Conservation (phyloP, 2,329 filamentous ascomycete species). For the Nigrospora sphaerica region DNA sequence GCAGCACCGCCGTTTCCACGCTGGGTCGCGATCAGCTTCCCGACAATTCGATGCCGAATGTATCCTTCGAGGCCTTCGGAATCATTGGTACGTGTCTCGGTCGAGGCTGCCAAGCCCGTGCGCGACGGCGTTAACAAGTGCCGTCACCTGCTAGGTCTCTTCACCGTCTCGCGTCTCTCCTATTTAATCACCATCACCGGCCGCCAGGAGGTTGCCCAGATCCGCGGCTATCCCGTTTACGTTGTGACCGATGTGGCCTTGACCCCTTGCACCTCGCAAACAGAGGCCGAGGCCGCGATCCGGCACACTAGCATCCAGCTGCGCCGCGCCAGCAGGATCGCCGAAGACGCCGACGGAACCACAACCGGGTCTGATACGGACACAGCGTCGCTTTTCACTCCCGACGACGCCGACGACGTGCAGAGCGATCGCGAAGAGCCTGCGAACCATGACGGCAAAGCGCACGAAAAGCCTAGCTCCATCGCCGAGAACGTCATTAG, state of each 20-base stretch:
- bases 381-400: constrained; percentile 4
- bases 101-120: background rate
- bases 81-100: constrained; percentile 42
- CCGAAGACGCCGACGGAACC: background rate
- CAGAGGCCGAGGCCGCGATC: constrained; percentile 69
- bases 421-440: constrained; percentile 13
- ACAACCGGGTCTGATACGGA: constrained; percentile 1
- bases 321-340: constrained; percentile 16
- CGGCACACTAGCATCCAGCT: constrained; percentile 45
- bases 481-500: constrained; percentile 86
- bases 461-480: constrained; percentile 40
- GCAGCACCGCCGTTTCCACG: constrained; percentile 40
- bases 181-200: constrained; percentile 84
- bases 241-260: constrained; percentile 82
- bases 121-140: too few species aligned
- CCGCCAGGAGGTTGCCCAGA: constrained; percentile 81
- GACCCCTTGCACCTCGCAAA: constrained; percentile 75
- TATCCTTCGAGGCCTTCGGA: constrained; percentile 53
- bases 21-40: constrained; percentile 36
- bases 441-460: background rate
- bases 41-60: constrained; percentile 34
- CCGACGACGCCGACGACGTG: constrained; percentile 22
- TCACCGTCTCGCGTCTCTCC: constrained; percentile 72
- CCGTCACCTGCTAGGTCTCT: constrained; percentile 52
- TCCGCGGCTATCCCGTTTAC: constrained; percentile 77